phyloP scores from a whole-genome alignment of 2,329 filamentous ascomycete species.

The Rhynchosporium secalis region DNA sequence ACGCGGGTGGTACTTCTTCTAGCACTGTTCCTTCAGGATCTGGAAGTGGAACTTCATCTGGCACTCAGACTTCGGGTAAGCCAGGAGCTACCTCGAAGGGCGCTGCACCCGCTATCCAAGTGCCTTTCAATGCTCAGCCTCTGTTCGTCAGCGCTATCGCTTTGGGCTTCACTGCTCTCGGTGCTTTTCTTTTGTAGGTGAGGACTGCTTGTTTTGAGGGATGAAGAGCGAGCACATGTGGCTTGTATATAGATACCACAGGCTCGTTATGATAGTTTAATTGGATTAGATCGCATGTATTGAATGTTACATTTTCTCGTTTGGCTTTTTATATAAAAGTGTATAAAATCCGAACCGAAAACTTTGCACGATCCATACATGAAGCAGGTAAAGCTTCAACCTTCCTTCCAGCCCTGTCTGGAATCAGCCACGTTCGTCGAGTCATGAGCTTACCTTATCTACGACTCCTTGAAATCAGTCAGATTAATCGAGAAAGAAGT shows the following conservation, averaged over 20 bases:
- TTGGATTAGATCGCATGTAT: no score
- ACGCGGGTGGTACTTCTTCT: conserved; percentile 33
- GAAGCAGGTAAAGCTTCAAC: no score
- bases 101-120: conserved; percentile 18
- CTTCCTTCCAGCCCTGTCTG: no score
- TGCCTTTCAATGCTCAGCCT: conserved; percentile 24
- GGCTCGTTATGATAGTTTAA: neutral
- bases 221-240: neutral
- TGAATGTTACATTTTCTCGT: no score
- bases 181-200: conserved; percentile 29
- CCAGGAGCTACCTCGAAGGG: conserved; percentile 17
- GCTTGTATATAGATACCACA: neutral
- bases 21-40: conserved; percentile 35
- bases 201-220: neutral
- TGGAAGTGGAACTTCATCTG: conserved; percentile 22
- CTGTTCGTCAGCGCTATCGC: conserved; percentile 27
- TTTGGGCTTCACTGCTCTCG: conserved; percentile 28
- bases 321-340: no score
- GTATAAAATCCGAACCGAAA: no score
- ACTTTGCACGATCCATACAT: no score
- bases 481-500: no score
- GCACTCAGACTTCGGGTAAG: conserved; percentile 25
- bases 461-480: no score
- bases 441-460: no score
- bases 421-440: no score